A percentile compares a stretch with the other conserved stretches of the same genome.
Conservation (phyloP, 495 filamentous ascomycete species). For the Evernia prunastri region DNA sequence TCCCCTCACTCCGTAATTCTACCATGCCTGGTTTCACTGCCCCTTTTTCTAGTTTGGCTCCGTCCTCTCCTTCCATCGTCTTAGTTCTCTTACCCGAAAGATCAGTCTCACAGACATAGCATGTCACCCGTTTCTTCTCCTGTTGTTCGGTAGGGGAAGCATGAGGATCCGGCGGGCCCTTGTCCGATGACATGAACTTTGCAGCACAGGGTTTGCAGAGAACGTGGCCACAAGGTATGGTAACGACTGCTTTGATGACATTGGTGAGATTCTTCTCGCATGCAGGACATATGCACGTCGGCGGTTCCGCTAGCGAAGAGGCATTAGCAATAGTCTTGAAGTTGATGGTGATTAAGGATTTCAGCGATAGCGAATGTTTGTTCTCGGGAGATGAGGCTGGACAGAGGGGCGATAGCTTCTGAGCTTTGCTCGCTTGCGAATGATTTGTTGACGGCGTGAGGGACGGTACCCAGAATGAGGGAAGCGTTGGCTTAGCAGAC, state of each 20-base stretch:
- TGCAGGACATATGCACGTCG: constrained; percentile 69
- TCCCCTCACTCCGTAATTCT: constrained; percentile 80
- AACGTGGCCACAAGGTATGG: constrained; percentile 91
- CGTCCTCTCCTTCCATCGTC: constrained; percentile 42
- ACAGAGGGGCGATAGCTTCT: constrained; percentile 70
- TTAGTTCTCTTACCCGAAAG: constrained; percentile 45
- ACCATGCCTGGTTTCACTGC: constrained; percentile 69
- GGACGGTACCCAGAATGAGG: constrained; percentile 92
- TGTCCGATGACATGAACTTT: constrained; percentile 71
- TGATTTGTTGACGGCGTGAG: constrained; percentile 62
- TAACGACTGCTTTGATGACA: constrained; percentile 75
- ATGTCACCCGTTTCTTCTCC: constrained; percentile 53
- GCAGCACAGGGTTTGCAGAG: constrained; percentile 81
- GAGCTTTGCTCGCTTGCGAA: constrained; percentile 48
- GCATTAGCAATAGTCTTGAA: constrained; percentile 61
- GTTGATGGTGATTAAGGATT: constrained; percentile 68
- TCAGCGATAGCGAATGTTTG: constrained; percentile 74
- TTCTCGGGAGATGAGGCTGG: constrained; percentile 65
- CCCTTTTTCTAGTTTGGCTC: constrained; percentile 48
- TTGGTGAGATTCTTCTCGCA: constrained; percentile 84
- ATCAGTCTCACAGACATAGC: constrained; percentile 85
- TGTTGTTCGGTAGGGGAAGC: constrained; percentile 34
- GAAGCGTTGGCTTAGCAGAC: constrained; percentile 64
- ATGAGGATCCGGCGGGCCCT: constrained; percentile 58
- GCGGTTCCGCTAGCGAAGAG: constrained; percentile 38